Evolutionary conservation across 441 rosid species (phyloP), one percentile per base, ranked within the genome.

Genomic region (Euphorbia schlechtendalii): DNA sequence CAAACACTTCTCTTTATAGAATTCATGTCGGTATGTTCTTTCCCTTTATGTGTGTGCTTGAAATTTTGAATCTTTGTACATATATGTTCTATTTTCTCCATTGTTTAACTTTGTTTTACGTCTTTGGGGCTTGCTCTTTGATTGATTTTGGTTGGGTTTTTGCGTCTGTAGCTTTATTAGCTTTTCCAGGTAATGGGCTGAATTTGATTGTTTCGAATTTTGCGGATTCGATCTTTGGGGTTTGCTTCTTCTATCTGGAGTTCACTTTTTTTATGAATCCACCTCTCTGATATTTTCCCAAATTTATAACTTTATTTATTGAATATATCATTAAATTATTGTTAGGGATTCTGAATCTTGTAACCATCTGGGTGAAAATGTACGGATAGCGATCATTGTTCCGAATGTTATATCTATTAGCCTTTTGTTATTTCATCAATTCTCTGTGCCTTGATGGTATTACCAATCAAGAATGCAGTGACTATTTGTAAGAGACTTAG

Each of bases 1-100:
- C 3, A 32, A 6, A 32, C 34, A 66, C 59, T 61, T 73, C 63
- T 67, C 71, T 69, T 64, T 58, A 61, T 69, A 43, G 63, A 51
- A n/a, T 70, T 62, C 74, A 74, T 74, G 77, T 69, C 77, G 77
- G 77, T 74, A 65, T 34, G 76, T 64, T 49, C 24, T 18, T 53
- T 70, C 51, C 76, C 61, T 66, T 46, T 60, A 20, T 40, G 38
- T 32, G 7, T 32, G 2, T 21, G 17, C 38, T 4, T 9, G 36
- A 13, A 20, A 40, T 54, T 43, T 43, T 15, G 18, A 53, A 64
- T 69, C 65, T 63, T 17, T 32, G 58, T 17, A 58, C 55, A 3
- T 52, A 58, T 56, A n/a, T 21, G 22, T 48, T 49, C 57, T 17
- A 43, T 45, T 68, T 60, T 74, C 59, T 30, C 1, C 32, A 38